Base-by-base conservation (phyloP, 768 basidiomycete genomes). In the Hortiboletus campestris region DNA sequence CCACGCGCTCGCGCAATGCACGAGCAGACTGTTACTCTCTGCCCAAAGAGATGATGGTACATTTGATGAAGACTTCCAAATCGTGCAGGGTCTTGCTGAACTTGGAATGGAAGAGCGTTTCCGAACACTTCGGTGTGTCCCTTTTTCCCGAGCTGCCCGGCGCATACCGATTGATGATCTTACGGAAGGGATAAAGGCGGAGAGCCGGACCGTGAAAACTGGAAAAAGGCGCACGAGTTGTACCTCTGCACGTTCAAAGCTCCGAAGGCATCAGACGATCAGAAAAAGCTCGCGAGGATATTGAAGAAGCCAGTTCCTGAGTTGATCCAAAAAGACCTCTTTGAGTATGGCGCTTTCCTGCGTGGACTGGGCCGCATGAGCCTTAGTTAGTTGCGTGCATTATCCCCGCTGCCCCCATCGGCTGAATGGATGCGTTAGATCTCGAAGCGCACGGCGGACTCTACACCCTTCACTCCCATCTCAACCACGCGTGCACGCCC, bases 381-480 rank as follows among this genome's bases (percentile, higher is more conserved):
- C 57, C 79, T 94, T 25, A 94, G 91, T 90, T 55, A 59, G 86
- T 79, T 54, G 31, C 34, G 44, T 36, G 28, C 20, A 19, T 14
- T 43, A 57, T 53, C 19, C 13, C 34, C 43, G 25, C 46, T 16
- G 16, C 20, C 36, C 52, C 54, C n/a, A 51, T 36, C 44, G 46
- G 41, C 48, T 51, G 35, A 53, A 44, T 40, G 38, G 39, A 36
- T 31, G 8, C 39, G 11, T 8, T 49, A 88, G 88, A 94, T 65
- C 75, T 94, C 48, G 93, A 94, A 72, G 83, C 87, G 2, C 90
- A 94, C 51, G 92, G 91, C 3, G 93, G 92, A 2, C 75, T 96
- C 11, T 96, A 94, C 72, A 81, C 80, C 20, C 79, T 94, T 6
- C 92, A 95, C 67, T 88, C 92, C 2, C 90, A 94, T 61, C 70